phyloP scores from a whole-genome alignment of 2,329 filamentous ascomycete species.

The Huntiella omanensis region DNA sequence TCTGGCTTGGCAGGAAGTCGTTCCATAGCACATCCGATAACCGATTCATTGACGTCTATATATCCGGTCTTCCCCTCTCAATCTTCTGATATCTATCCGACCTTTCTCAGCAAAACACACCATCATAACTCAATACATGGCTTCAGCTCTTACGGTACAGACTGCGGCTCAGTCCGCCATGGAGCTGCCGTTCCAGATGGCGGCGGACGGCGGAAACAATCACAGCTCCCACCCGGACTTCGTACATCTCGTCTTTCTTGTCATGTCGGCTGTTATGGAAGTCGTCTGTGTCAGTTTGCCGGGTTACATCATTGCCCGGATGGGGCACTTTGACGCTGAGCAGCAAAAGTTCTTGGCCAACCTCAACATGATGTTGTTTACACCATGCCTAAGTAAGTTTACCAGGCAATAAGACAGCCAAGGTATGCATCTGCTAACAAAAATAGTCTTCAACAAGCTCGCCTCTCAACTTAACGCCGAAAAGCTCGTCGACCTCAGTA shows the following conservation, averaged over 20 bases:
- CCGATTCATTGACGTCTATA: no score
- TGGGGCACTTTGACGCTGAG: slow-evolving; percentile 87
- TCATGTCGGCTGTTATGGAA: slow-evolving; percentile 88
- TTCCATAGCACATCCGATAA: no score
- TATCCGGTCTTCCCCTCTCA: no score
- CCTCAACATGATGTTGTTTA: slow-evolving; percentile 89
- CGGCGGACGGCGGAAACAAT: background rate
- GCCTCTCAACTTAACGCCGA: slow-evolving; percentile 84
- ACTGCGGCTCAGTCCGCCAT: background rate
- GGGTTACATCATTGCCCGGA: slow-evolving; percentile 75
- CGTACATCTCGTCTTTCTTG: slow-evolving; percentile 54
- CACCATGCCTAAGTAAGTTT: slow-evolving; percentile 73
- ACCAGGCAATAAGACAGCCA: background rate
- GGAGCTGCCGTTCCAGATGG: background rate
- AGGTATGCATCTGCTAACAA: slow-evolving; percentile 12
- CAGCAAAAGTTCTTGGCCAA: slow-evolving; percentile 95
- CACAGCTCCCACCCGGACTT: slow-evolving; percentile 45
- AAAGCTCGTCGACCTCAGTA: slow-evolving; percentile 72
- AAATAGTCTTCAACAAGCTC: slow-evolving; percentile 73
- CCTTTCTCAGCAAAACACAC: no score
- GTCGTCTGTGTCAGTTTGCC: slow-evolving; percentile 90
- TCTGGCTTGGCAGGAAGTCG: no score
- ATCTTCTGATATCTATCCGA: no score
- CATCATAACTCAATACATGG: background rate
- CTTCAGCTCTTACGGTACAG: background rate